Percentiles rank a stretch among this genome's conserved stretches.
phyloP scores from a whole-genome alignment of 768 basidiomycete genomes.

The Suillus plorans region DNA sequence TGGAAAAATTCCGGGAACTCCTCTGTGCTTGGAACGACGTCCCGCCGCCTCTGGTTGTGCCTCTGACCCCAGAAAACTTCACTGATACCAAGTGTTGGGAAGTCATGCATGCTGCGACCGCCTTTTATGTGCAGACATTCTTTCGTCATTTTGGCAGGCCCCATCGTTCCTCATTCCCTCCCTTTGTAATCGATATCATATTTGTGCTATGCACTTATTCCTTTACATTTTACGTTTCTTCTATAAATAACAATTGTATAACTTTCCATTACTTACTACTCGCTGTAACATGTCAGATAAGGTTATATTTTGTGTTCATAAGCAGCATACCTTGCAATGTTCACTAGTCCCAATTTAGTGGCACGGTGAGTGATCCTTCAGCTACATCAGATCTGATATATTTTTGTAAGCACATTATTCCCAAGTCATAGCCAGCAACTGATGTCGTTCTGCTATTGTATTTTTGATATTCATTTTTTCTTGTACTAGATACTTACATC shows the following conservation, averaged over 20 bases:
- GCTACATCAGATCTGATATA: too few species aligned
- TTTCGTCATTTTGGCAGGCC: slow-evolving; percentile 4
- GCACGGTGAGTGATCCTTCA: too few species aligned
- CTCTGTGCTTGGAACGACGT: background rate
- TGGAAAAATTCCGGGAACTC: background rate
- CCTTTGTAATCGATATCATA: background rate
- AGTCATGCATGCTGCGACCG: background rate
- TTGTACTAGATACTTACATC: background rate
- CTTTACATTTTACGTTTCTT: background rate
- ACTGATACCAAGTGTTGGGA: background rate
- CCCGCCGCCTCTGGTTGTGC: background rate
- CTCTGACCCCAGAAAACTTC: background rate
- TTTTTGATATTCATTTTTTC: background rate
- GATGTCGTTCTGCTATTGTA: too few species aligned
- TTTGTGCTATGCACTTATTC: background rate
- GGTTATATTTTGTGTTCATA: background rate
- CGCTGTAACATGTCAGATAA: background rate
- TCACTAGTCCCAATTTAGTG: too few species aligned
- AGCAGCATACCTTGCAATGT: background rate
- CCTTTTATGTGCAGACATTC: slow-evolving; percentile 5
- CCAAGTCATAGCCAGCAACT: too few species aligned
- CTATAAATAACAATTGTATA: background rate
- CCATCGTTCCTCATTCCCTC: background rate
- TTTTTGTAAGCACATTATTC: too few species aligned
- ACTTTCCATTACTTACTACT: background rate